phyloP scores from a whole-genome alignment of 2,329 filamentous ascomycete species.

The Leptosphaerulina australis region DNA sequence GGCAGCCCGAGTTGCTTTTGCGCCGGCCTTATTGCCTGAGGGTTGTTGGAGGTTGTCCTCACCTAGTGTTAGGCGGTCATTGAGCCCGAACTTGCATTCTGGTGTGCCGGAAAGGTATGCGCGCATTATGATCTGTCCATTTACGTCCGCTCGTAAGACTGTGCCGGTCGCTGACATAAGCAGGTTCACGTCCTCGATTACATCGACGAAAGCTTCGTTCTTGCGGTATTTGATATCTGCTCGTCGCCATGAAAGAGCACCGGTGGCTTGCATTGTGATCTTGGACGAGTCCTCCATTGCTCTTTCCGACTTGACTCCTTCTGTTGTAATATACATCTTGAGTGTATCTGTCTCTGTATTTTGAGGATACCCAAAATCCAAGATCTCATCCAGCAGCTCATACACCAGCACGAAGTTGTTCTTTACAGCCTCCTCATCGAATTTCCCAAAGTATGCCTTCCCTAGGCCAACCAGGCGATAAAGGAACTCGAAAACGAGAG shows the following conservation, averaged over 20 bases:
- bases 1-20: constrained; percentile 92
- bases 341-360: constrained; percentile 98
- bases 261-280: constrained; percentile 99
- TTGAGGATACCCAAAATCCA: constrained; percentile 98
- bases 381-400: constrained; percentile 95
- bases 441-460: constrained; percentile 97
- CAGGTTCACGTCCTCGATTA: constrained; percentile 98
- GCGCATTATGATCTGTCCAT: constrained; percentile 97
- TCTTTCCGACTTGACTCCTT: constrained; percentile 92
- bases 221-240: constrained; percentile 99
- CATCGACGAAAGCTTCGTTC: constrained; percentile 98
- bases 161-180: constrained; percentile 98
- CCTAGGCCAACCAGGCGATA: constrained; percentile 90
- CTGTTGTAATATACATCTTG: constrained; percentile 99
- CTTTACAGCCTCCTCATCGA: constrained; percentile 99
- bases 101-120: constrained; percentile 95
- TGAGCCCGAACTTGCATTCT: constrained; percentile 98
- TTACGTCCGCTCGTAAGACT: constrained; percentile 93
- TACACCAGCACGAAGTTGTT: constrained; percentile 99
- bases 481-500: constrained; percentile 96
- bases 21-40: constrained; percentile 76
- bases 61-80: constrained; percentile 92
- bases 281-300: constrained; percentile 90
- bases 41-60: constrained; percentile 63
- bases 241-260: constrained; percentile 94